These are phyloP conservation scores for Puccinia polysora DNA, from an alignment of 1,284 basidiomycete genomes.

Conservation along the genomic window DNA sequence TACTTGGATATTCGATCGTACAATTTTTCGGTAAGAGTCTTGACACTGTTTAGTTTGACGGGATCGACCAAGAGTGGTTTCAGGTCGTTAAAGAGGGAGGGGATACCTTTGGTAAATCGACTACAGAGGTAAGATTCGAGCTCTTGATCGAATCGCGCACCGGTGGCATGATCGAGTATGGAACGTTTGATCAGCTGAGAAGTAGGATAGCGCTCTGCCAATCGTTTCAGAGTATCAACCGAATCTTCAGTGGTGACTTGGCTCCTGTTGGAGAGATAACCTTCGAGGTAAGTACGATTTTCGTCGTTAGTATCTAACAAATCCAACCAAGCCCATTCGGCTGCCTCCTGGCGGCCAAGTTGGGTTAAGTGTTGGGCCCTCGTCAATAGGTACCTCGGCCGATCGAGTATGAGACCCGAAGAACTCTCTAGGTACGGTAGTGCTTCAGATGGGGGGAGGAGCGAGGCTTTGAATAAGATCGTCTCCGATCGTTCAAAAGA, in stretches of 20 bases:
- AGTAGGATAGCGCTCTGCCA: slow-evolving; percentile 46
- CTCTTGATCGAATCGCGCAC: slow-evolving; percentile 64
- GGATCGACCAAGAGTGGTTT: slow-evolving; percentile 73
- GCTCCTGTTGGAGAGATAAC: slow-evolving; percentile 11
- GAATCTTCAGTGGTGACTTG: slow-evolving; percentile 40
- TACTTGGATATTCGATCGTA: slow-evolving; percentile 50
- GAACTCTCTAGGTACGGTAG: slow-evolving; percentile 55
- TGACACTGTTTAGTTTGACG: slow-evolving; percentile 65
- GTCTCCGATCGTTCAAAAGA: slow-evolving; percentile 26
- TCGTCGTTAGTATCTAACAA: slow-evolving; percentile 27
- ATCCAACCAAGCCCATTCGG: slow-evolving; percentile 41
- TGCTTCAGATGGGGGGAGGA: slow-evolving; percentile 58
- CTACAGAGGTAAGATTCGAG: slow-evolving; percentile 67
- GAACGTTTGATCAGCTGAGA: slow-evolving; percentile 49
- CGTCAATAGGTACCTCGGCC: slow-evolving; percentile 17
- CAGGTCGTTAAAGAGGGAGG: slow-evolving; percentile 88
- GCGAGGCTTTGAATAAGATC: slow-evolving; percentile 28
- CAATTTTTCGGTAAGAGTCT: slow-evolving; percentile 64
- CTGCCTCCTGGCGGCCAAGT: slow-evolving; percentile 12
- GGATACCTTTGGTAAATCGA: slow-evolving; percentile 78
- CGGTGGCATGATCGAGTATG: slow-evolving; percentile 52
- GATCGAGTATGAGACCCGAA: slow-evolving; percentile 24
- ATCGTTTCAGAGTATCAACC: slow-evolving; percentile 32
- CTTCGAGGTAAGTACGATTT: slow-evolving; percentile 12
- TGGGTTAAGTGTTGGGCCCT: slow-evolving; percentile 13